Evolutionary conservation across 2,329 filamentous ascomycete genomes (phyloP), one percentile per base, ranked within the genome.

Genomic region (Periconia digitata): DNA sequence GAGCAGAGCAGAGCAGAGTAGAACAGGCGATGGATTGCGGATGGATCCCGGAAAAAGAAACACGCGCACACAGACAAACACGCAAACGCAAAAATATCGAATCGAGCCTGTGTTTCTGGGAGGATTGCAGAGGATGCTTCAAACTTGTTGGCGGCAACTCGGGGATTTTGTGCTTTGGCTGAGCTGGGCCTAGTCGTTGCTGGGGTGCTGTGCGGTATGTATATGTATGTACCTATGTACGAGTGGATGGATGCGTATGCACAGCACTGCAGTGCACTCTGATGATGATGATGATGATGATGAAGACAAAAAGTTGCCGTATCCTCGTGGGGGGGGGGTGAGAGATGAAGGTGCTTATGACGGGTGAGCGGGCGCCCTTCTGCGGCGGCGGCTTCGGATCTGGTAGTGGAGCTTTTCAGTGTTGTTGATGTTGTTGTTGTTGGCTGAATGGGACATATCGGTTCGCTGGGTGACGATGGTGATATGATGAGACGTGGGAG

Each of bases 301-400:
- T 21, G 38, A 41, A 12, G 6, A 12, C 24, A 27, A 27, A 6
- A 27, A 12, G 12, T 27, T 23, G 43, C 40, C 40, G 27, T n/a
- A 43, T 43, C 12, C n/a, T 35, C 43, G 42, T 51, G 40, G 43
- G 40, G 21, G 17, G 34, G 49, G 48, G 44, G 43, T 41, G 32
- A 27, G 46, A 44, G 40, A 35, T 40, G 41, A 32, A 44, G 15
- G 36, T 39, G 17, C 13, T n/a, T 32, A 40, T 39, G 46, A 12
- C 22, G 46, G 40, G 35, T 29, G 29, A 37, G 17, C 29, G 39
- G 27, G 20, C 24, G 40, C 36, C 61, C 34, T 43, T 49, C 59
- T 63, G 55, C 66, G 67, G 58, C 67, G 59, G 45, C 61, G 56
- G 64, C 65, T 64, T 58, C 65, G 59, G 59, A 68, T 67, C 59